Percentiles rank a stretch among this genome's conserved stretches.
Conservation (phyloP, 2,329 filamentous ascomycete genomes). For the Juglanconis oblonga region DNA sequence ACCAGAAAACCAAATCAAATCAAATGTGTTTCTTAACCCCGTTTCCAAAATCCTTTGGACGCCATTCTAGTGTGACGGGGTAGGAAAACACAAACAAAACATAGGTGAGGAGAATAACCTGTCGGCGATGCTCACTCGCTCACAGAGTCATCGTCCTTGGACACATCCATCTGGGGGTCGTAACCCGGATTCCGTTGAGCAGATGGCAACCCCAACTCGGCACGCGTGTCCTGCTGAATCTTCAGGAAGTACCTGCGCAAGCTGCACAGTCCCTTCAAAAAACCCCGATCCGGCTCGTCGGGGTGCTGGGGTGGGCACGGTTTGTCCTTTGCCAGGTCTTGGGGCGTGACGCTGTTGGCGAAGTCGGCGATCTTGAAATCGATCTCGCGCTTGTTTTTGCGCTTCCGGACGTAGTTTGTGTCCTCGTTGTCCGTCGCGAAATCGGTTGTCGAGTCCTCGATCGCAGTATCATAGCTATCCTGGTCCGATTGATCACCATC, state of each 20-base stretch:
- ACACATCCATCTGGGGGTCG: conserved; percentile 17
- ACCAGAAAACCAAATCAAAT: neutral
- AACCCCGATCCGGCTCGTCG: conserved; percentile 79
- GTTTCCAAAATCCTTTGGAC: neutral
- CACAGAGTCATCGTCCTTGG: conserved; percentile 29
- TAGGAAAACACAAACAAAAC: neutral
- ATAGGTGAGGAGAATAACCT: neutral
- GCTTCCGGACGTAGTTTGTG: conserved; percentile 33
- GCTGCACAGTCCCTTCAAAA: conserved; percentile 78
- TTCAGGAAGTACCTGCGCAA: conserved; percentile 80
- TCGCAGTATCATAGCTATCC: conserved; percentile 49
- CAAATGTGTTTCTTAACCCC: neutral
- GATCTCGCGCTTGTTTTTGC: conserved; percentile 59
- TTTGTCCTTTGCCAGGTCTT: conserved; percentile 63
- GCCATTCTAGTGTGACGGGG: neutral
- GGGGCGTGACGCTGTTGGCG: conserved; percentile 91
- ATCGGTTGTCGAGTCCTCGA: conserved; percentile 58
- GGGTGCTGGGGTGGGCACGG: conserved; percentile 80
- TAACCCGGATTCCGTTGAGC: conserved; percentile 18
- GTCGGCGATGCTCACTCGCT: conserved; percentile 26
- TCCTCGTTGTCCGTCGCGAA: conserved; percentile 58
- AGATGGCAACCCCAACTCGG: conserved; percentile 44
- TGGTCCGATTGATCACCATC: conserved; percentile 68
- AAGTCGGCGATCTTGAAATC: conserved; percentile 98
- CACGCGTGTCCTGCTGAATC: conserved; percentile 75